Evolutionary conservation across 208 protist species (phyloP), one percentile per base, ranked within the genome.

Genomic region (Phytomonas francai): DNA sequence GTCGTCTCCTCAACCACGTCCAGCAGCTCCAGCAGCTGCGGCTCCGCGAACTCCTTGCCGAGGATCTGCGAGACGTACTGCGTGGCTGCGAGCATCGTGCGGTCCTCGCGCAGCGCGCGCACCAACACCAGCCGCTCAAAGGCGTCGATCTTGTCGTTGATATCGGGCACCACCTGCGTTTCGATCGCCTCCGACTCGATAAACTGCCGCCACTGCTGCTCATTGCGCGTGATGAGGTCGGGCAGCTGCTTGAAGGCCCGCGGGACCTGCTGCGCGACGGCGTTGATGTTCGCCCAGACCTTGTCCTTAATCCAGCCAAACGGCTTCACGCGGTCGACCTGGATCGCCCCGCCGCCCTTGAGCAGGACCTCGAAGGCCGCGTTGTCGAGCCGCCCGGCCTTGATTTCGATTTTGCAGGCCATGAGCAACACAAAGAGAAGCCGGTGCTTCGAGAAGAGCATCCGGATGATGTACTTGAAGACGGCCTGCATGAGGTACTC

Each of bases 371-470:
- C 79, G 81, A 98, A 98, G 57, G 95, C 74, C 8, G 82, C 71
- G 27, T 77, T 58, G 60, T 91, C 87, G 7, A 97, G 80, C 31
- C 79, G 74, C 45, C 82, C 92, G 11, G 85, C 80, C 72, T 96
- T 86, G 78, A 98, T 84, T 71, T 98, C 82, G 64, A 99, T 97
- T 83, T 99, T 99, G 79, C 98, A 96, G 34, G 97, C 96, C 60
- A 99, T 89, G 54, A 98, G 85, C 45, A 99, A 69, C 27, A 97
- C 87, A 79, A 98, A 99, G 3, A 99, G 83, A 22, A 98, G 80
- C 84, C 99, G 98, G 83, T 99, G 95, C 71, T 92, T 92, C 39
- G 97, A 97, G 84, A 98, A 99, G 79, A 99, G 88, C 85, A 98
- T 98, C 51, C 97, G 91, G 33, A 92, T 87, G 19, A 99, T 82